phyloP scores from a whole-genome alignment of 805 yeast species.

The Metschnikowia bowlesiae region DNA sequence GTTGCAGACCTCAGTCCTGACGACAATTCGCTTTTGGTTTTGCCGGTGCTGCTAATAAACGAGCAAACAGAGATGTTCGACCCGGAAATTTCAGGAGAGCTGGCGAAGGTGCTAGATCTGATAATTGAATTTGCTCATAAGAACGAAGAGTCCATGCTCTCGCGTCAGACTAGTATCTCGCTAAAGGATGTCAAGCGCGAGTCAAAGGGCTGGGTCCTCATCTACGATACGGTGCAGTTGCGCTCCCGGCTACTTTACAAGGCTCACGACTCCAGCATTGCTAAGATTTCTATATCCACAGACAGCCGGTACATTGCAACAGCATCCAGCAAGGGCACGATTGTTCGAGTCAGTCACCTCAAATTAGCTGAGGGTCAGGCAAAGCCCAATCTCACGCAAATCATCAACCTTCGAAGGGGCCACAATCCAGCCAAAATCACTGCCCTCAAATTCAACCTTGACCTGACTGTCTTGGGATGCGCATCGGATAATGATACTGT shows the following conservation, averaged over 20 bases:
- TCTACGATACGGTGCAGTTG: conserved; percentile 36
- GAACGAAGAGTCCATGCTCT: conserved; percentile 12
- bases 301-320: conserved; percentile 32
- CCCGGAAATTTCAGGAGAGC: conserved; percentile 6
- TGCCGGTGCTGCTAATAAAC: conserved; percentile 29
- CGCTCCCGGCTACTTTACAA: conserved; percentile 31
- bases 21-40: conserved; percentile 31
- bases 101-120: background rate
- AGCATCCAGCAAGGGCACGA: conserved; percentile 42
- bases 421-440: conserved; percentile 34
- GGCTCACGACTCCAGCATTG: conserved; percentile 37
- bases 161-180: conserved; percentile 17
- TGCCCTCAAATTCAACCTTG: conserved; percentile 32
- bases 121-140: conserved; percentile 25
- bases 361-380: conserved; percentile 1
- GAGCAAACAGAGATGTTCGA: conserved; percentile 32
- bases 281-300: conserved; percentile 27
- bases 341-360: conserved; percentile 32
- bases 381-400: conserved; percentile 19
- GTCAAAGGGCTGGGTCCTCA: conserved; percentile 35
- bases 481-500: conserved; percentile 39
- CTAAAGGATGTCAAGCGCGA: conserved; percentile 27
- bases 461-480: conserved; percentile 33
- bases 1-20: conserved; percentile 36
- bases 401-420: conserved; percentile 37